Evolutionary conservation across 2,329 filamentous ascomycete genomes (phyloP).

Genomic region (Trichoderma oligosporum): DNA sequence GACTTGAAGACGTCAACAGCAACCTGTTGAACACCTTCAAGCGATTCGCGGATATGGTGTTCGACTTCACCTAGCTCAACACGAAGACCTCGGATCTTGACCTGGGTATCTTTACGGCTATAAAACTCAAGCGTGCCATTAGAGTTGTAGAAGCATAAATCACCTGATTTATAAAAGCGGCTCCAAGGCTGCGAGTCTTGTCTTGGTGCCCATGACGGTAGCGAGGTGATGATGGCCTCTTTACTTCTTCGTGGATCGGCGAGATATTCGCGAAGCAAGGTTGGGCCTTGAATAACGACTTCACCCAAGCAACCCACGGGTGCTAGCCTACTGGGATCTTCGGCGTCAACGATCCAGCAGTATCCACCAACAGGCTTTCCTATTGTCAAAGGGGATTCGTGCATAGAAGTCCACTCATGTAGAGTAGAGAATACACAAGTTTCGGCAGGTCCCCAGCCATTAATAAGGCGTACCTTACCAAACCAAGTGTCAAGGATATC

Average conservation of each 20-base stretch:
- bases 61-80: slow-evolving; percentile 43
- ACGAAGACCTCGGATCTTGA: slow-evolving; percentile 57
- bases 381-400: neutral
- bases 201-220: slow-evolving; percentile 5
- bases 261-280: slow-evolving; percentile 11
- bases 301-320: slow-evolving; percentile 17
- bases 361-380: slow-evolving; percentile 13
- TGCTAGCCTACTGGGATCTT: neutral
- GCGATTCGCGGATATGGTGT: slow-evolving; percentile 6
- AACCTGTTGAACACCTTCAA: slow-evolving; percentile 7
- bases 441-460: slow-evolving; percentile 19
- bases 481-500: slow-evolving; percentile 14
- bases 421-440: slow-evolving; percentile 17
- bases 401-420: neutral
- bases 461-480: slow-evolving; percentile 16
- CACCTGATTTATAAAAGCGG: slow-evolving; percentile 44
- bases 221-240: neutral
- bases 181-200: slow-evolving; percentile 18
- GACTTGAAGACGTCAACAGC: slow-evolving; percentile 14
- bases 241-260: slow-evolving; percentile 6
- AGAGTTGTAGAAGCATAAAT: slow-evolving; percentile 41
- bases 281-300: slow-evolving; percentile 15
- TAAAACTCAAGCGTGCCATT: slow-evolving; percentile 42
- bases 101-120: slow-evolving; percentile 54
- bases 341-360: neutral